A percentile compares a stretch with the other conserved stretches of the same genome.
These are phyloP conservation scores for Myriangium duriaei DNA, from an alignment of 2,329 filamentous ascomycete genomes.

Conservation along the genomic window DNA sequence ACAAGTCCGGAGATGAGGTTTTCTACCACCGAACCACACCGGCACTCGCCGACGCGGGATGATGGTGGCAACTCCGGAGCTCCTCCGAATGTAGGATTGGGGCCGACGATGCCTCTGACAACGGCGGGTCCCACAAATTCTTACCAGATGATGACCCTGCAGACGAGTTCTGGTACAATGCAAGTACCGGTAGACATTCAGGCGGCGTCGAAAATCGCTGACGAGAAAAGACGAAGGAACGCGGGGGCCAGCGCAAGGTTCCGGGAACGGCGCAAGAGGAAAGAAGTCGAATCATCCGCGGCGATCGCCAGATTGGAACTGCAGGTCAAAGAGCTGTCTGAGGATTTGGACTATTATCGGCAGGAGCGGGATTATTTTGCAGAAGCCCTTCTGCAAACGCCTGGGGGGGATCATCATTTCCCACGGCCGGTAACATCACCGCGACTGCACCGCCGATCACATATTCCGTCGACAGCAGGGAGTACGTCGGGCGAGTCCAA, in stretches of 20 bases:
- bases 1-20: neutral
- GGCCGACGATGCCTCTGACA: constrained; percentile 13
- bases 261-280: constrained; percentile 67
- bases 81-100: constrained; percentile 20
- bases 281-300: constrained; percentile 58
- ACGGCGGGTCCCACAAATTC: constrained; percentile 33
- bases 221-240: constrained; percentile 76
- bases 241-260: constrained; percentile 77
- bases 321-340: constrained; percentile 53
- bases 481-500: constrained; percentile 3
- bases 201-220: constrained; percentile 67
- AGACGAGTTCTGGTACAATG: constrained; percentile 39
- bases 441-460: constrained; percentile 17
- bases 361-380: constrained; percentile 59
- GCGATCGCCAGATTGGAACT: constrained; percentile 58
- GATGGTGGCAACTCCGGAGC: constrained; percentile 26
- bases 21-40: neutral
- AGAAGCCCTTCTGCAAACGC: constrained; percentile 50
- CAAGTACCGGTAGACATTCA: constrained; percentile 62
- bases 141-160: constrained; percentile 42
- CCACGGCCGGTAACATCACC: constrained; percentile 32
- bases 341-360: constrained; percentile 61
- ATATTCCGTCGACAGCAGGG: neutral
- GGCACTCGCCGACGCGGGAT: neutral
- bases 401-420: constrained; percentile 37